phyloP scores from a whole-genome alignment of 1,284 basidiomycete genomes.

The Cryptococcus sp. region DNA sequence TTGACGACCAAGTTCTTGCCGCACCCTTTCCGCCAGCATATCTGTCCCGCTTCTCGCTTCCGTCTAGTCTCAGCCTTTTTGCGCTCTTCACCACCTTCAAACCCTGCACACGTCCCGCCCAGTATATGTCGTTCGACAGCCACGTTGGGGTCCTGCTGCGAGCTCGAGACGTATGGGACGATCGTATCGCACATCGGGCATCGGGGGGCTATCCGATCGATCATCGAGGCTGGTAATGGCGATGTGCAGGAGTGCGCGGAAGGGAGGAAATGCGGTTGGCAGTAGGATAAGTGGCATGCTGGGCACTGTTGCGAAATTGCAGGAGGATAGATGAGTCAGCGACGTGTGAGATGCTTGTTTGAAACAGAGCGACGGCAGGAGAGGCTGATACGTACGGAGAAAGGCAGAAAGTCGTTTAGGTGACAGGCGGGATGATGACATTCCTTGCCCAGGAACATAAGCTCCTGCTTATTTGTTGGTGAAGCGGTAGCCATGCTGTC shows the following conservation, averaged over 20 bases:
- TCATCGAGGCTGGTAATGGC: constrained; percentile 46
- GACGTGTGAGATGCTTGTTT: not conserved
- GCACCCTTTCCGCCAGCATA: constrained; percentile 50
- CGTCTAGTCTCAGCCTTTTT: constrained; percentile 39
- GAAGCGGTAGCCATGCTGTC: constrained; percentile 10
- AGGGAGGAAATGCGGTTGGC: constrained; percentile 52
- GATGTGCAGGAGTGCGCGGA: constrained; percentile 45
- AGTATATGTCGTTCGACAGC: constrained; percentile 51
- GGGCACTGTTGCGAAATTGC: constrained; percentile 40
- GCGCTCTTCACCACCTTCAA: constrained; percentile 47
- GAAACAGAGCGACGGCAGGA: not conserved
- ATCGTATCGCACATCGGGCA: constrained; percentile 51
- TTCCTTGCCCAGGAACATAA: constrained; percentile 51
- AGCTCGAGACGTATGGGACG: constrained; percentile 34
- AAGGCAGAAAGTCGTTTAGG: constrained; percentile 52
- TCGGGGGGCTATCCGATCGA: constrained; percentile 50
- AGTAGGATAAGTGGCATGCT: constrained; percentile 50
- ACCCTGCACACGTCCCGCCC: constrained; percentile 40
- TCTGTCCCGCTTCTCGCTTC: constrained; percentile 46
- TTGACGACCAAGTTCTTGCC: constrained; percentile 47
- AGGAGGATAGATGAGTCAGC: not conserved
- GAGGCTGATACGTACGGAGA: constrained; percentile 36
- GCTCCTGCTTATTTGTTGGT: constrained; percentile 29
- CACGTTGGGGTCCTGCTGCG: constrained; percentile 40
- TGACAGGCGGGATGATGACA: constrained; percentile 51